Conservation (phyloP, 805 yeast species). For the Vanderwaltozyma tropicalis region DNA sequence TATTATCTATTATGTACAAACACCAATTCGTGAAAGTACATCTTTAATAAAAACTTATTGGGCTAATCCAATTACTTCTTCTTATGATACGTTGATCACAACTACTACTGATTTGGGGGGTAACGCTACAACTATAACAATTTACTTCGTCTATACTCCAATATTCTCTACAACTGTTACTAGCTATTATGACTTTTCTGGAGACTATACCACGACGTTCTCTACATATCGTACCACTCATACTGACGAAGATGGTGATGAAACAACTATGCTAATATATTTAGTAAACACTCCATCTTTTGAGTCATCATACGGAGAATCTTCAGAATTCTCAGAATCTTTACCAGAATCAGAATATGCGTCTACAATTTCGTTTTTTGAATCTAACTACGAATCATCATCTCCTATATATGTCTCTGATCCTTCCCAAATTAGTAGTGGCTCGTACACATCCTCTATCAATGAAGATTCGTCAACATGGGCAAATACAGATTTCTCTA, state of each 20-base stretch:
- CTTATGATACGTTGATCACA: constrained; percentile 3
- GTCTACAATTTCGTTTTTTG: too few relatives aligned
- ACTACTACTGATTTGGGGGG: constrained; percentile 5
- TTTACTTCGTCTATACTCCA: not conserved
- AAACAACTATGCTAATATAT: too few relatives aligned
- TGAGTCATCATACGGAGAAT: too few relatives aligned
- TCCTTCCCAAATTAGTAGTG: too few relatives aligned
- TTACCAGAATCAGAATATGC: too few relatives aligned
- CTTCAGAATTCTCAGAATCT: too few relatives aligned
- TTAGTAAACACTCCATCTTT: too few relatives aligned
- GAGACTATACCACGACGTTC: not conserved
- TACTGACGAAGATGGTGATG: not conserved
- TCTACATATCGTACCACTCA: not conserved
- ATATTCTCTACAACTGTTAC: not conserved
- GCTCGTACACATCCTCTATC: too few relatives aligned
- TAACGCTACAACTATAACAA: not conserved
- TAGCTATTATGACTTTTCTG: not conserved
- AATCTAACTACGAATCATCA: too few relatives aligned
- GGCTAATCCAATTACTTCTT: not conserved
- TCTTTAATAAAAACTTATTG: not conserved
- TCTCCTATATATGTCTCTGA: too few relatives aligned
- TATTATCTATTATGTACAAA: not conserved
- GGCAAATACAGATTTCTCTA: too few relatives aligned
- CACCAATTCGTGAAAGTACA: not conserved
- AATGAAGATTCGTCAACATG: too few relatives aligned